These are phyloP conservation scores for Spatholobus suberectus DNA, from an alignment of 306 rosid genomes.

Conservation along the genomic window DNA sequence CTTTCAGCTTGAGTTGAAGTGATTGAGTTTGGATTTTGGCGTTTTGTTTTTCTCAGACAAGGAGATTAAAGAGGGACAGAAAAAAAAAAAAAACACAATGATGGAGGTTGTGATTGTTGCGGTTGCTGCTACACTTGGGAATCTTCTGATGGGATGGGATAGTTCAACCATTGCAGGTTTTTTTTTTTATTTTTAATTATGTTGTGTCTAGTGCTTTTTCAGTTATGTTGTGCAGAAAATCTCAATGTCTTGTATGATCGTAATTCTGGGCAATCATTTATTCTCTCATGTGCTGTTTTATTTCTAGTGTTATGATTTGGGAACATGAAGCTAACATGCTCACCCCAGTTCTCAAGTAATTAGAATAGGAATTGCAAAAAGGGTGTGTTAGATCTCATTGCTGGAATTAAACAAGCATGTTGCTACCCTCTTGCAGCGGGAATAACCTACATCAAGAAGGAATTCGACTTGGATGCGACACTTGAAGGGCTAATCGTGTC, in stretches of 20 bases:
- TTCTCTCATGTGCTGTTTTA: background rate
- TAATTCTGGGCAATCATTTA: background rate
- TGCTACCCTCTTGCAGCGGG: conserved; percentile 65
- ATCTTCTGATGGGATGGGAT: conserved; percentile 91
- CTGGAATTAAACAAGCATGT: conserved; percentile 32
- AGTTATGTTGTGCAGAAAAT: background rate
- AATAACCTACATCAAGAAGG: conserved; percentile 80
- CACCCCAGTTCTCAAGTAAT: background rate
- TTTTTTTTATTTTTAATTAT: background rate
- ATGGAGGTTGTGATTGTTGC: conserved; percentile 87
- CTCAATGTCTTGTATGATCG: background rate
- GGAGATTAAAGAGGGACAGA: background rate
- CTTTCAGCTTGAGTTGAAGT: background rate
- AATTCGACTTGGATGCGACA: conserved; percentile 73
- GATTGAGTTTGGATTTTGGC: background rate
- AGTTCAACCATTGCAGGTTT: conserved; percentile 91
- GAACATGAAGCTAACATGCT: background rate
- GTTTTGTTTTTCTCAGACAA: background rate
- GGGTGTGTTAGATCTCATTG: conserved; percentile 4
- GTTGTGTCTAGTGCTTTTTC: background rate
- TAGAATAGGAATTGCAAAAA: background rate
- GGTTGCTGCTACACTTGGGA: conserved; percentile 91
- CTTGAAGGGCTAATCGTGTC: conserved; percentile 95
- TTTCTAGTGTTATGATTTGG: background rate
- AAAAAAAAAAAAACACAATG: conserved; percentile 38